Evolutionary conservation across 495 filamentous ascomycete genomes (phyloP), one percentile per base, ranked within the genome.

Genomic region (Penicillium pulvis): DNA sequence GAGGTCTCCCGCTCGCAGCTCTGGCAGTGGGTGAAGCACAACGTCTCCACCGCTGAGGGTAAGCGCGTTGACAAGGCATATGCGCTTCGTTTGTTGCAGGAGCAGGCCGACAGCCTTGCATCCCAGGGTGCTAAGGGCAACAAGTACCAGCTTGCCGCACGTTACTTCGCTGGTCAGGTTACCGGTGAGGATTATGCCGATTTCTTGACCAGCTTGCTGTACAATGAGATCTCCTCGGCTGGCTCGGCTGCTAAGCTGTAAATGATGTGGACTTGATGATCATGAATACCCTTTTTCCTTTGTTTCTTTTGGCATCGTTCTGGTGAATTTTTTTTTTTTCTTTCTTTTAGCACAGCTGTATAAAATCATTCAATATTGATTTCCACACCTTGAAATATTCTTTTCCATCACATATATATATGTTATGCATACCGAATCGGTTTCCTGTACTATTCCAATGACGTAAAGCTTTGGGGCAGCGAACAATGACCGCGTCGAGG

Each of bases 131-230:
- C 89, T 43, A 89, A 90, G 81, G 93, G 92, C 33, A 93, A 97
- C 80, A 96, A 95, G 80, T 98, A 85, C 77, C 84, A 86, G 49
- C 85, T 96, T 39, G 94, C 94, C 3, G 90, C 91, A 1, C 87
- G 92, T 70, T 98, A 98, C 77, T 98, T 98, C 65, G 85, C 89
- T 14, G 80, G 83, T 42, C 94, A 98, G 84, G 88, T 98, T 20
- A 98, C 93, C 6, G 94, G 94, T 26, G 95, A 98, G 79, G 91
- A 96, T 61, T 97, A 96, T 75, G 92, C 92, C 6, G 95, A 98
- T 72, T 98, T 98, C 79, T 76, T 98, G 82, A 98, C 94, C 51
- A 93, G 87, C 47, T 73, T 98, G 69, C 78, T 98, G 46, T 98
- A 98, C 69, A 91, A 97, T 53, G 94, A 98, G 84, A 98, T 98